Evolutionary conservation across 768 basidiomycete species (phyloP), one percentile per base, ranked within the genome.

Genomic region (Chiua virens): DNA sequence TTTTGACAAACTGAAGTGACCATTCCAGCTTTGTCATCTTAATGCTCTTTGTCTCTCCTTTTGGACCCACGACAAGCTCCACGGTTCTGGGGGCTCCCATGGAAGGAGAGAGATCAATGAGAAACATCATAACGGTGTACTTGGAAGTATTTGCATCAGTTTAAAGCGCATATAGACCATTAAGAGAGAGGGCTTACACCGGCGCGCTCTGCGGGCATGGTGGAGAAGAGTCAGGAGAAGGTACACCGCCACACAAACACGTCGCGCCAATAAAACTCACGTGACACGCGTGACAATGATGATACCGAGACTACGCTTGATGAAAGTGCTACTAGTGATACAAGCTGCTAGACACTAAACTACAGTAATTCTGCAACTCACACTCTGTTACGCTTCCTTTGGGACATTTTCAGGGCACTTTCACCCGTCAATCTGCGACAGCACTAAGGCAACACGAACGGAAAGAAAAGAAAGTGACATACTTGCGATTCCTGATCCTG

Each of bases 41-140:
- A 34, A 77, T 70, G 14, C 74, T 71, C 40, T 72, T 73, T 32
- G 69, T 60, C 55, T 84, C 78, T 42, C 80, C 81, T 34, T 79
- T 70, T 13, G 79, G 71, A 22, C 78, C 79, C 27, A 73, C 71
- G 5, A 82, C 75, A 21, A 86, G 64, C 36, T 85, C 75, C 36
- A 92, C 77, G 1, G 73, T 77, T 47, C 83, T 74, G 44, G 72
- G 63, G 47, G 78, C 79, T 18, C 79, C 86, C 95, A 97, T 98
- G 38, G 92, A 85, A 48, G 86, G 79, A 13, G 92, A 94, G 42
- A 87, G 74, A 75, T 98, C 95, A 59, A 98, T 72, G 60, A 96
- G 79, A 65, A 93, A 97, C 81, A 92, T 86, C 20, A 87, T 89
- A 1, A 89, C 89, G 0, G 89, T 89, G 64, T 85, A 92, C 91